Percentiles rank a stretch among this genome's conserved stretches.
phyloP scores from a whole-genome alignment of 306 rosid genomes.

The Trifolium repens region DNA sequence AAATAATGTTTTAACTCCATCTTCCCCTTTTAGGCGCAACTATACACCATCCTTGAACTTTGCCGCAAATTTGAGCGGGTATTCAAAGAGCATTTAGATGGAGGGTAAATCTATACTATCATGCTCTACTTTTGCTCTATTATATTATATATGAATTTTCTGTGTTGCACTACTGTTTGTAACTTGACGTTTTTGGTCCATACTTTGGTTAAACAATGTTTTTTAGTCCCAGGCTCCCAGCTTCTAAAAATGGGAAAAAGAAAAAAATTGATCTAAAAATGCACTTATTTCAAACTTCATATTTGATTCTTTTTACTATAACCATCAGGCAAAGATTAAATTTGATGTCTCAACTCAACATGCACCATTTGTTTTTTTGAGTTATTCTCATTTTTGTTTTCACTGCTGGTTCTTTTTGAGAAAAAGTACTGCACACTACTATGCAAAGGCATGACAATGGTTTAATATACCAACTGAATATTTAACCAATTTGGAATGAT shows the following conservation, averaged over 20 bases:
- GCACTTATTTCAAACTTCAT: background rate
- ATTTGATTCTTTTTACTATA: background rate
- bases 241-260: background rate
- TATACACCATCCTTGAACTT: conserved; percentile 90
- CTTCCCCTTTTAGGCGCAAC: conserved; percentile 71
- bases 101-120: conserved; percentile 68
- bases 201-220: conserved; percentile 3
- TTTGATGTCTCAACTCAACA: background rate
- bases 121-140: conserved; percentile 23
- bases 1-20: conserved; percentile 11
- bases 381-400: conserved; percentile 21
- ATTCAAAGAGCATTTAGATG: conserved; percentile 98
- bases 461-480: conserved; percentile 13
- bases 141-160: conserved; percentile 31
- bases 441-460: background rate
- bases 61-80: conserved; percentile 94
- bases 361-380: background rate
- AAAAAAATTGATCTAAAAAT: background rate
- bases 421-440: background rate
- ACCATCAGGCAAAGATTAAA: background rate
- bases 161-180: conserved; percentile 11
- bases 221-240: background rate
- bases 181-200: conserved; percentile 21
- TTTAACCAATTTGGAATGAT: conserved; percentile 37
- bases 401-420: conserved; percentile 7